Evolutionary conservation across 345 rosid species (phyloP).

Genomic region (Nasturtium officinale): DNA sequence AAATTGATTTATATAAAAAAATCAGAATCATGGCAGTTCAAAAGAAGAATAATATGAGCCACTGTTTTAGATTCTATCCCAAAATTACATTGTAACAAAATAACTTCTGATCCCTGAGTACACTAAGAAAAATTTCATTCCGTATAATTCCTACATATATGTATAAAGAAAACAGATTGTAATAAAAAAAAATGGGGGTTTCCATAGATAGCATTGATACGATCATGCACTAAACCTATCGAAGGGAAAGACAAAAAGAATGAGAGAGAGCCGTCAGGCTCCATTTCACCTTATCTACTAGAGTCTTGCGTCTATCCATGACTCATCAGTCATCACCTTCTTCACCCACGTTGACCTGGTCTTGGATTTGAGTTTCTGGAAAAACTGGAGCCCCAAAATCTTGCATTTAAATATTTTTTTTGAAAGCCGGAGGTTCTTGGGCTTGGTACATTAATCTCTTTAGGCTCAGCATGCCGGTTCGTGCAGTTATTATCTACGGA

Average conservation of each 20-base stretch:
- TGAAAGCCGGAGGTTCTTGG: too few species aligned
- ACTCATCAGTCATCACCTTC: too few species aligned
- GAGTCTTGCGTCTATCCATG: constrained; percentile 11
- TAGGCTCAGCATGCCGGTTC: too few species aligned
- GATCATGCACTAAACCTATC: constrained; percentile 22
- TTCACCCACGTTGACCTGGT: too few species aligned
- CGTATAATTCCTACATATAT: constrained; percentile 8
- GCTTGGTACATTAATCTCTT: too few species aligned
- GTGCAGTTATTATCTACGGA: too few species aligned
- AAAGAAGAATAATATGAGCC: constrained; percentile 8
- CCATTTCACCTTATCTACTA: constrained; percentile 6
- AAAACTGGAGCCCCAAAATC: too few species aligned
- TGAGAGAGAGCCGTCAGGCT: background rate
- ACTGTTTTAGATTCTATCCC: constrained; percentile 1
- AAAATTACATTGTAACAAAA: background rate
- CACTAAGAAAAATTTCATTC: background rate
- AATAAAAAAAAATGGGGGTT: background rate
- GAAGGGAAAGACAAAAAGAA: background rate
- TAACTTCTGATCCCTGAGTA: constrained; percentile 14
- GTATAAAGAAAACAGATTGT: background rate
- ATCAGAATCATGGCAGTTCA: background rate
- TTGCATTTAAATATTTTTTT: too few species aligned
- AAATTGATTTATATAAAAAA: too few species aligned
- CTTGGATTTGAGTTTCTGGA: too few species aligned
- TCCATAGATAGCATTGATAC: constrained; percentile 1